Base-by-base conservation (phyloP, 2,329 filamentous ascomycete genomes). In the Rhynchosporium secalis region DNA sequence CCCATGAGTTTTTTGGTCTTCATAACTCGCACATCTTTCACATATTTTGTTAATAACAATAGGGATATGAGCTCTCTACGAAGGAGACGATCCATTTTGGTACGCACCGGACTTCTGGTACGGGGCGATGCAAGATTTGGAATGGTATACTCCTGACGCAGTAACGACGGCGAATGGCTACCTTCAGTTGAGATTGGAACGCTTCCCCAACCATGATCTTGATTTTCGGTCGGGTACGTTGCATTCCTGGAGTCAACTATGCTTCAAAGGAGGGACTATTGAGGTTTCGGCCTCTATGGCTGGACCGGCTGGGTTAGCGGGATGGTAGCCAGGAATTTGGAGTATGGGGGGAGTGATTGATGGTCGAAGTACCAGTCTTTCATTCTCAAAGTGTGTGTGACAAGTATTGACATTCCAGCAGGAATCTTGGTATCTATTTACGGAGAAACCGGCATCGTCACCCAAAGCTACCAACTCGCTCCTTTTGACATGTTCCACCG, bases 41-140 rank as follows among this genome's bases (percentile, higher is more conserved):
- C 3, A 81, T 84, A 0, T 84, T 84, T 68, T 83, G 81, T 62
- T 82, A 85, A 62, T 82, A 84, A 64, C 84, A 83, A 83, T 63
- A 73, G 76, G 8, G 72, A 78, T 45, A 58, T 74, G 82, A 36
- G 82, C 81, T 0, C 84, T 85, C 67, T 84, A 83, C 64, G 76
- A 78, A 36, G 82, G 81, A n/a, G 82, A 84, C 65, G 82, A 84
- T 67, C 80, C 82, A 1, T 85, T 79, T 70, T 84, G 79, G 75
- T 79, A 75, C 40, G 81, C 79, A 12, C 77, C 78, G 13, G 76
- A 84, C 66, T 73, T 83, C 54, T 83, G 82, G 80, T 85, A 85
- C 71, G 80, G 70, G 77, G 81, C 81, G 78, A 83, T 71, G 74
- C 71, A 74, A 56, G 73, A 75, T 54, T 80, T 72, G 75, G 81